Evolutionary conservation across 2,329 filamentous ascomycete species (phyloP), one percentile per base, ranked within the genome.

Genomic region (Bipolaris oryzae): DNA sequence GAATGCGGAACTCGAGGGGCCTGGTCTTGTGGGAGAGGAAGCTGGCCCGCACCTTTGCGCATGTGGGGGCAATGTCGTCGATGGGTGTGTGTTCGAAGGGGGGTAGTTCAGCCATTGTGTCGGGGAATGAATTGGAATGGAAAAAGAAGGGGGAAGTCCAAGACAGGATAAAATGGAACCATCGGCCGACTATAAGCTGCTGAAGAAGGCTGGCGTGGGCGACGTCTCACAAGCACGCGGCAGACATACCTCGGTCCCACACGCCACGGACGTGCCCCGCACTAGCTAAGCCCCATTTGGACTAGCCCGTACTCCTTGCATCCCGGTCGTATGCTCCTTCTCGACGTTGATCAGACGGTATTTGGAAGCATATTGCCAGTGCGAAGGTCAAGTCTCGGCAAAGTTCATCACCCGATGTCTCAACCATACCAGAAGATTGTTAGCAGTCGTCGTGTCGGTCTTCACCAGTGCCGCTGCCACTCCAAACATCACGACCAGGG

Each of bases 21-120:
- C 92, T 92, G 41, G 93, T 97, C 79, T 89, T 90, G 75, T 92
- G 88, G 16, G 90, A 84, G 67, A 84, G 83, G 78, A 91, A 98
- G n/a, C 88, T 87, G 49, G 82, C 78, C 71, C 87, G 87, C 41
- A 89, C 79, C 6, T 79, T 83, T 54, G 84, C 81, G 71, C 66
- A 66, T 37, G 60, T 72, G 41, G 62, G 50, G 34, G 73, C 64
- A 52, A 77, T 74, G 53, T 62, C 54, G 46, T 77, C 74, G 52
- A 77, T 53, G 45, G 70, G 58, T 41, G 75, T 76, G 63, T 76
- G 69, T 53, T 75, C 67, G 54, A 77, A 74, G 45, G 72, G 52
- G 10, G 73, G 28, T 34, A 57, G n/a, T 34, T 57, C 43, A 3
- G 44, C 54, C 54, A 57, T 57, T 39, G n/a, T 57, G 42, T 43